A percentile compares a stretch with the other conserved stretches of the same genome.
Evolutionary conservation across 345 rosid genomes (phyloP).

Genomic region (Firmiana major): DNA sequence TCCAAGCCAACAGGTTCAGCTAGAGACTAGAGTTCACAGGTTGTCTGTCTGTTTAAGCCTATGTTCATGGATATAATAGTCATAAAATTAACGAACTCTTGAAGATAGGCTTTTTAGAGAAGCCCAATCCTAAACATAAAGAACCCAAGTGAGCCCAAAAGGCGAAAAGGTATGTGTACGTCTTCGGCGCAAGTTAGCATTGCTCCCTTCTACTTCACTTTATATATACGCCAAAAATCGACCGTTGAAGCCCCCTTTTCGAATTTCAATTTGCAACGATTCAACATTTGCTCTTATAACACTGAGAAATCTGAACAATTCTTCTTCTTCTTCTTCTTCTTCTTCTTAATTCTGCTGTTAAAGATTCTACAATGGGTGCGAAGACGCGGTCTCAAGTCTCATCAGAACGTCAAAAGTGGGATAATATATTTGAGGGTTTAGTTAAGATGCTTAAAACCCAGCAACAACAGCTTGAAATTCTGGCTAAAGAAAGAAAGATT

Average conservation of each 20-base stretch:
- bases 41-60: too few species aligned
- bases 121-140: neutral
- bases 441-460: slow-evolving; percentile 50
- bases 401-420: slow-evolving; percentile 63
- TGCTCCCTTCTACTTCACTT: neutral
- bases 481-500: slow-evolving; percentile 51
- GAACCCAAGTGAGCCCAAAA: neutral
- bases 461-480: slow-evolving; percentile 63
- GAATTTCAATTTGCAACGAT: slow-evolving; percentile 20
- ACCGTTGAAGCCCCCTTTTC: slow-evolving; percentile 12
- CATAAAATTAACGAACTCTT: too few species aligned
- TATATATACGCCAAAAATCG: neutral
- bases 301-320: neutral
- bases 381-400: slow-evolving; percentile 23
- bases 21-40: neutral
- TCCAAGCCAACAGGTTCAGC: neutral
- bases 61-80: too few species aligned
- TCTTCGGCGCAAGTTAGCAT: neutral
- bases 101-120: too few species aligned
- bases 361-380: slow-evolving; percentile 22
- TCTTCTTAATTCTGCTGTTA: slow-evolving; percentile 6
- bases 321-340: neutral
- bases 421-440: slow-evolving; percentile 42
- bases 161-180: neutral
- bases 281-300: slow-evolving; percentile 8